Conservation (phyloP, 2,329 filamentous ascomycete species). For the Penicillium olsonii region DNA sequence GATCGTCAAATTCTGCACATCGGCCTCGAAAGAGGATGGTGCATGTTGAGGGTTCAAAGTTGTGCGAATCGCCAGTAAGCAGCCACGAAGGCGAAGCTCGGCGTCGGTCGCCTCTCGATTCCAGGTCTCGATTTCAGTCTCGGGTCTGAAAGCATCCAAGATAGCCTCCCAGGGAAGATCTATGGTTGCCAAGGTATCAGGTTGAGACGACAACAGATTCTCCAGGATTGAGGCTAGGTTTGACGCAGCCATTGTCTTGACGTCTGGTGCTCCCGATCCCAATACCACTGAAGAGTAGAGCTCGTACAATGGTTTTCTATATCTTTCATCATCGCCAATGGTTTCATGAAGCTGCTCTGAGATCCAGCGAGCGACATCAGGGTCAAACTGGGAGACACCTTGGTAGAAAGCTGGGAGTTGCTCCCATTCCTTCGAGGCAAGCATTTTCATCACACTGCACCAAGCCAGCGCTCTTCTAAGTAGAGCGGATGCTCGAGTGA, state of each 20-base stretch:
- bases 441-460: conserved; percentile 28
- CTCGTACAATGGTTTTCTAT: conserved; percentile 25
- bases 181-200: conserved; percentile 20
- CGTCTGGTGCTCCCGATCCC: conserved; percentile 22
- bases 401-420: conserved; percentile 25
- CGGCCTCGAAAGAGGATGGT: conserved; percentile 18
- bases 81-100: conserved; percentile 40
- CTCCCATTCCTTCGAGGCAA: conserved; percentile 19
- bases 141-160: conserved; percentile 26
- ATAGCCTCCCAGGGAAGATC: conserved; percentile 31
- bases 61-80: conserved; percentile 34
- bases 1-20: conserved; percentile 34
- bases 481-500: conserved; percentile 36
- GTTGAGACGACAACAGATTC: conserved; percentile 23
- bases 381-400: conserved; percentile 31
- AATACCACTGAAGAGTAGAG: conserved; percentile 37
- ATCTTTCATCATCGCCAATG: conserved; percentile 23
- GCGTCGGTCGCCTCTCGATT: conserved; percentile 41
- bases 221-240: conserved; percentile 39
- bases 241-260: conserved; percentile 32
- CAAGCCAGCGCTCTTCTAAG: conserved; percentile 39
- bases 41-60: conserved; percentile 12
- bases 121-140: conserved; percentile 28
- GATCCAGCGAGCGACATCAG: conserved; percentile 38
- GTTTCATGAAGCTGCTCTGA: conserved; percentile 32